phyloP scores from a whole-genome alignment of 495 filamentous ascomycete genomes.

The Chaetomium cochliodes region DNA sequence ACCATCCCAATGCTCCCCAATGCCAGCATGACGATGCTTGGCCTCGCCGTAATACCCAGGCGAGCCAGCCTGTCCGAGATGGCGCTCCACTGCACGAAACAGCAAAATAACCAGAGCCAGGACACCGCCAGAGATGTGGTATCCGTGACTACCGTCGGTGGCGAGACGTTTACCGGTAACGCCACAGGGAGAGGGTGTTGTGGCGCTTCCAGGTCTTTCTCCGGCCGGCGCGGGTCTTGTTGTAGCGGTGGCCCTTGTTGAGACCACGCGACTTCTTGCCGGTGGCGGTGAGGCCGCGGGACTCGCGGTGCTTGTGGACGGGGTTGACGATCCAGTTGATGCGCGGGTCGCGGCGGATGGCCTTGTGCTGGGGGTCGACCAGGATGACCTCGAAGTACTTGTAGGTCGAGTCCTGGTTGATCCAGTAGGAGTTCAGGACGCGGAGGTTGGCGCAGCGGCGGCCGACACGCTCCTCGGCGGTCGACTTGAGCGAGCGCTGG shows the following conservation, averaged over 20 bases:
- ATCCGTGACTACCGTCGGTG: constrained; percentile 20
- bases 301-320: constrained; percentile 99
- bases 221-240: constrained; percentile 91
- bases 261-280: constrained; percentile 99
- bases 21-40: constrained; percentile 20
- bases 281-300: constrained; percentile 91
- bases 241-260: constrained; percentile 97
- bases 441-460: constrained; percentile 97
- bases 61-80: constrained; percentile 25
- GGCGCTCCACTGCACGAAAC: constrained; percentile 24
- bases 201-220: constrained; percentile 99
- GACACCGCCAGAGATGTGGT: constrained; percentile 20
- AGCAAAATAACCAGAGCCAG: constrained; percentile 33
- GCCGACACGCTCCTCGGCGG: constrained; percentile 99
- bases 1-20: constrained; percentile 28
- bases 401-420: constrained; percentile 99
- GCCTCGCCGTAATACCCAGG: constrained; percentile 17
- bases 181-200: constrained; percentile 95
- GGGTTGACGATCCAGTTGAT: constrained; percentile 99
- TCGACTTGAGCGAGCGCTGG: constrained; percentile 95
- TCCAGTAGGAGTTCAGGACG: constrained; percentile 99
- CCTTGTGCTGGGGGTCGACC: constrained; percentile 99
- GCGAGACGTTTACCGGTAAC: constrained; percentile 61
- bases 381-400: constrained; percentile 99
- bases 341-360: constrained; percentile 95